These are phyloP conservation scores for Beauveria rudraprayagi DNA, from an alignment of 2,329 filamentous ascomycete genomes.

Conservation along the genomic window DNA sequence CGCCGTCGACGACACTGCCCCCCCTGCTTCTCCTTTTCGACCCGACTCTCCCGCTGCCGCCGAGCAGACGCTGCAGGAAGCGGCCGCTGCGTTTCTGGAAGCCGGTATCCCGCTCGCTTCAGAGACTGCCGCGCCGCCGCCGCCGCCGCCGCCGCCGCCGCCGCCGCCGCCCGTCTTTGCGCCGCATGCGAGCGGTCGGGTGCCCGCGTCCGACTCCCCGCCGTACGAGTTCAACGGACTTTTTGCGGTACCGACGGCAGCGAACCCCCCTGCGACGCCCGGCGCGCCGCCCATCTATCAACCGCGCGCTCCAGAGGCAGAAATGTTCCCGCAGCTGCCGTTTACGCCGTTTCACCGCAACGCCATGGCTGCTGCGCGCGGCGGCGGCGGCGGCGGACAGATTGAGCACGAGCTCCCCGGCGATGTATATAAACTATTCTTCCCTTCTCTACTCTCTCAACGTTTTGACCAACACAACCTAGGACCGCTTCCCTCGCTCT, in stretches of 20 bases:
- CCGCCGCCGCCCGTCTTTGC: neutral
- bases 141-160: neutral
- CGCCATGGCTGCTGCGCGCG: neutral
- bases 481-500: slow-evolving; percentile 7
- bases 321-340: slow-evolving; percentile 1
- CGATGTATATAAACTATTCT: neutral
- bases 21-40: too few species aligned
- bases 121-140: neutral
- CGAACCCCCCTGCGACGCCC: neutral
- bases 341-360: slow-evolving; percentile 7
- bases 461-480: neutral
- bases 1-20: neutral
- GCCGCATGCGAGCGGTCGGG: neutral
- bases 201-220: neutral
- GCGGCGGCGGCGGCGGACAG: neutral
- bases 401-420: slow-evolving; percentile 4
- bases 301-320: neutral
- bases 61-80: neutral
- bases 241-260: neutral
- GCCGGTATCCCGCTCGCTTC: neutral
- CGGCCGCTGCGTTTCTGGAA: neutral
- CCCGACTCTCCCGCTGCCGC: neutral
- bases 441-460: too few species aligned
- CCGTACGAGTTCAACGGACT: neutral
- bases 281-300: slow-evolving; percentile 1